Percentiles rank a stretch among this genome's conserved stretches.
phyloP scores from a whole-genome alignment of 2,329 filamentous ascomycete species.

The Exophiala oligosperma region DNA sequence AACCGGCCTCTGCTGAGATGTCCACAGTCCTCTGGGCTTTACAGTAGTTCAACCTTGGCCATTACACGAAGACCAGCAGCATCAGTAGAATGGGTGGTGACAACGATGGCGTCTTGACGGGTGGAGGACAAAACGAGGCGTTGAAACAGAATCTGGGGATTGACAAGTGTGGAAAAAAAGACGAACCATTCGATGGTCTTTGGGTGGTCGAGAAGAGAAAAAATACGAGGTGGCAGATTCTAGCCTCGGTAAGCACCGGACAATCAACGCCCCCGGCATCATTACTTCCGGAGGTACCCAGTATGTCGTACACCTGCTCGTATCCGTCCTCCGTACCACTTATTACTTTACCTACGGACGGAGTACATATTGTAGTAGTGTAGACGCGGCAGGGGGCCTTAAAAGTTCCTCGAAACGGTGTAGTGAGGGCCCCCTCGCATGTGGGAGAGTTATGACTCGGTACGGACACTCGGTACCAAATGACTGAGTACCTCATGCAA shows the following conservation, averaged over 20 bases:
- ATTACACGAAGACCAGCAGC: not conserved
- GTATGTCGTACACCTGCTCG: too few relatives aligned
- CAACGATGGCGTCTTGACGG: not conserved
- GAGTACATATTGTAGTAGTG: too few relatives aligned
- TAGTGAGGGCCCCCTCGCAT: not conserved
- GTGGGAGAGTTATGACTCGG: not conserved
- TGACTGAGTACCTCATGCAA: too few relatives aligned
- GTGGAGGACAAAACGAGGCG: not conserved
- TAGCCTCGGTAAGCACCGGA: slow-evolving; percentile 7
- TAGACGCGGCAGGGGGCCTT: too few relatives aligned
- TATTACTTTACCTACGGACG: too few relatives aligned
- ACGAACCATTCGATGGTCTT: not conserved
- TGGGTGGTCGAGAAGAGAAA: not conserved
- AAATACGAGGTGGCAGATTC: slow-evolving; percentile 9
- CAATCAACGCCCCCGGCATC: too few relatives aligned
- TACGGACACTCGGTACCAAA: not conserved
- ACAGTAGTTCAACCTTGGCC: too few relatives aligned
- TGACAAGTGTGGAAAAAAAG: not conserved
- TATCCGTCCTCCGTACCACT: too few relatives aligned
- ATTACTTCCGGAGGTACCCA: too few relatives aligned
- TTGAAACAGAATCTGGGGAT: slow-evolving; percentile 1
- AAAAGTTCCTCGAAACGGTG: too few relatives aligned
- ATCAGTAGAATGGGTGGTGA: not conserved
- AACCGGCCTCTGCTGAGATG: too few relatives aligned
- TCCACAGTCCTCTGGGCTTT: too few relatives aligned